A percentile compares a stretch with the other conserved stretches of the same genome.
Conservation (phyloP, 495 filamentous ascomycete genomes). For the Platismatia glauca region DNA sequence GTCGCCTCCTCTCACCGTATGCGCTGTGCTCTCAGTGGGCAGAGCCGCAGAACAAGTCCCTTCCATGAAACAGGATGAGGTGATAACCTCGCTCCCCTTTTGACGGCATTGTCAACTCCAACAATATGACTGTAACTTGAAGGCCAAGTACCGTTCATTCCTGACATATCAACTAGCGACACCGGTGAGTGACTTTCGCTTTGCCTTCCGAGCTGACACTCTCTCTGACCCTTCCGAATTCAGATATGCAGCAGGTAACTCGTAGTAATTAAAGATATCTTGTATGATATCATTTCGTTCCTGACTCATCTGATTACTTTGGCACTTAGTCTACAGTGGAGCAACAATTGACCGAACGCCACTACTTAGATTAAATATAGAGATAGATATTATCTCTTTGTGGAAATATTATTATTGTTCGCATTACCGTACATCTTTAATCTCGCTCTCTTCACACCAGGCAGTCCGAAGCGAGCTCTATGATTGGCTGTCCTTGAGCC, state of each 20-base stretch:
- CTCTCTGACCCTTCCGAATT: too few species aligned
- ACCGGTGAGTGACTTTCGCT: too few species aligned
- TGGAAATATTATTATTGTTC: neutral
- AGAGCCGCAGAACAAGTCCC: neutral
- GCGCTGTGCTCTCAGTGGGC: neutral
- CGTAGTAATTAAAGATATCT: too few species aligned
- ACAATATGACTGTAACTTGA: neutral
- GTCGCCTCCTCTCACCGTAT: neutral
- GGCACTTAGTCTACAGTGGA: too few species aligned
- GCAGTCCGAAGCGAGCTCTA: neutral
- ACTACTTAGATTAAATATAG: too few species aligned
- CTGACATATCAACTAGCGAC: too few species aligned
- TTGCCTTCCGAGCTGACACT: too few species aligned
- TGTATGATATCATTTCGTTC: too few species aligned
- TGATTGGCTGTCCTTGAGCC: neutral
- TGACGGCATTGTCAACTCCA: too few species aligned
- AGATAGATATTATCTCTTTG: neutral
- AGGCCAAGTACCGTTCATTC: too few species aligned
- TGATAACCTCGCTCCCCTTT: neutral
- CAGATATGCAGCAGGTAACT: too few species aligned
- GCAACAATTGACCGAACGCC: neutral
- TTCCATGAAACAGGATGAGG: neutral
- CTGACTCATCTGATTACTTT: too few species aligned
- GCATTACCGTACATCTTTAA: neutral
- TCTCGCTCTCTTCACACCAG: neutral